Evolutionary conservation across 1,284 basidiomycete genomes (phyloP).

Genomic region (Marasmius sp.): DNA sequence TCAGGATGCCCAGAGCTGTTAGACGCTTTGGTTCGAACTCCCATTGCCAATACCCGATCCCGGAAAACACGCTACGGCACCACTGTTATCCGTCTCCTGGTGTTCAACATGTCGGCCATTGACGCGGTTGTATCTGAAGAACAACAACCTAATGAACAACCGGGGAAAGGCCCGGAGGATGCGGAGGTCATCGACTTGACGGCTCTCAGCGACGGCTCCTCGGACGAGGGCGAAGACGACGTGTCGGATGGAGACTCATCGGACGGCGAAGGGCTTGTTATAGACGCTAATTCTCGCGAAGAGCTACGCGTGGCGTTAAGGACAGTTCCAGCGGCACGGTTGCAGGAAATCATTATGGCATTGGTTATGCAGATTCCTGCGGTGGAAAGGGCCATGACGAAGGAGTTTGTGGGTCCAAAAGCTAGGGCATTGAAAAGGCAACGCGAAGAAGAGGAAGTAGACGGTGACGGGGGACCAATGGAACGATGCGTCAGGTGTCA

Average conservation of each 20-base stretch:
- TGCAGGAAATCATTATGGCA: conserved; percentile 37
- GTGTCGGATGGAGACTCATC: conserved; percentile 11
- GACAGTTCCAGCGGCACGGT: conserved; percentile 37
- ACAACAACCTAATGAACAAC: not conserved
- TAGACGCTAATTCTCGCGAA: conserved; percentile 38
- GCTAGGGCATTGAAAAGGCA: conserved; percentile 23
- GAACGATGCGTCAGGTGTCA: conserved; percentile 43
- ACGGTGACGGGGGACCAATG: conserved; percentile 30
- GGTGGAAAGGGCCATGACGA: conserved; percentile 40
- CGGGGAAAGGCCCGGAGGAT: conserved; percentile 6
- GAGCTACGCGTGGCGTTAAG: conserved; percentile 41
- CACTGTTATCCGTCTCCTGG: no score
- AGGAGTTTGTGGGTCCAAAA: conserved; percentile 33
- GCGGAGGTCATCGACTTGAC: conserved; percentile 43
- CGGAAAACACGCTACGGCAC: no score
- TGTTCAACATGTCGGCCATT: not conserved
- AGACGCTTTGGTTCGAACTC: no score
- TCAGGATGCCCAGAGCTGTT: no score
- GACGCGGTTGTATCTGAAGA: not conserved
- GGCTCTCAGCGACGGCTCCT: conserved; percentile 34
- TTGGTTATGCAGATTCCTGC: conserved; percentile 39
- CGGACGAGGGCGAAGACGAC: conserved; percentile 22
- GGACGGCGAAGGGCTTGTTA: conserved; percentile 30
- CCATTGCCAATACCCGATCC: no score
- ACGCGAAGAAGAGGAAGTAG: conserved; percentile 24